Conservation (phyloP, 2,329 filamentous ascomycete species). For the Penicillium sp. region DNA sequence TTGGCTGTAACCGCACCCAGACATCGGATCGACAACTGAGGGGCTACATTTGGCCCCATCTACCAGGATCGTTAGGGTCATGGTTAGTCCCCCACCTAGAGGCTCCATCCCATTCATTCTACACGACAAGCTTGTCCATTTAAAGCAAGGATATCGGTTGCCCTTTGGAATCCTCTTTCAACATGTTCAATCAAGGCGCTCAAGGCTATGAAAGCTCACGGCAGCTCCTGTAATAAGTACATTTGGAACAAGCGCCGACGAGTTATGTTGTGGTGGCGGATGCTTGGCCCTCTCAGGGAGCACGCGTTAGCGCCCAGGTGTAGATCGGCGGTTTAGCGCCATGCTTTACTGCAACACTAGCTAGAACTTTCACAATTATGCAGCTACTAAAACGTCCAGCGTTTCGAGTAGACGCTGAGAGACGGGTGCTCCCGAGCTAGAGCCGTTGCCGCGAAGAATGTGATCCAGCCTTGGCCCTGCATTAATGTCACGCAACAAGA, state of each 20-base stretch:
- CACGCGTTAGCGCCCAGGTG: constrained; percentile 2
- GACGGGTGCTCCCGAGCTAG: background rate
- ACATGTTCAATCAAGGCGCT: too few species aligned
- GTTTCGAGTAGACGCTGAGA: constrained; percentile 8
- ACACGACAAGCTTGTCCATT: too few species aligned
- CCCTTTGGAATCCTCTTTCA: too few species aligned
- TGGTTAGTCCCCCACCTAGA: too few species aligned
- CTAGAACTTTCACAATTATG: background rate
- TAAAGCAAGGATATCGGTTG: too few species aligned
- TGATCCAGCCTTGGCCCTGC: background rate
- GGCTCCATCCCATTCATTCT: too few species aligned
- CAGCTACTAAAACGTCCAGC: constrained; percentile 1
- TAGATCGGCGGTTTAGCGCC: background rate
- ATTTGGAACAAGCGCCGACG: background rate
- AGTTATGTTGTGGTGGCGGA: background rate
- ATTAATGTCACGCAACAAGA: background rate
- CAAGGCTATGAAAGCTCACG: too few species aligned
- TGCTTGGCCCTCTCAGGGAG: background rate
- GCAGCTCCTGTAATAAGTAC: too few species aligned
- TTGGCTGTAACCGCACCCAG: too few species aligned
- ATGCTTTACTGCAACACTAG: background rate
- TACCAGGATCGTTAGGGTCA: too few species aligned
- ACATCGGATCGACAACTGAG: too few species aligned
- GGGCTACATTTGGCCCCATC: too few species aligned
- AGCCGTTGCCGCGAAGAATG: background rate